Evolutionary conservation across 2,329 filamentous ascomycete species (phyloP).

Genomic region (Knufia fluminis): DNA sequence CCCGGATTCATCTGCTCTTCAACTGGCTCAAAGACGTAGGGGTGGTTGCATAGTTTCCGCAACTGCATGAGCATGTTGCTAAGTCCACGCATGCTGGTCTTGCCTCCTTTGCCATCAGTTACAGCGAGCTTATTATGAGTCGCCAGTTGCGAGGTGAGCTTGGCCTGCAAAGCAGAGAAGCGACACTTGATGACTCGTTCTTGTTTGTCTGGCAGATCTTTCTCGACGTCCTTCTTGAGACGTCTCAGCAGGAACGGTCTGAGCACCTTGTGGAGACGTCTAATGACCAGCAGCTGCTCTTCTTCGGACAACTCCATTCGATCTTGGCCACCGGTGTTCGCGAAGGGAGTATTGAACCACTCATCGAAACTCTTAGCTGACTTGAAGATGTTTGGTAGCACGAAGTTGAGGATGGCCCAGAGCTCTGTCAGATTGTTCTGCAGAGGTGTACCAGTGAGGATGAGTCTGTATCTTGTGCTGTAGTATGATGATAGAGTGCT

Average conservation of each 20-base stretch:
- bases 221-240: constrained; percentile 99
- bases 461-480: constrained; percentile 85
- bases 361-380: constrained; percentile 98
- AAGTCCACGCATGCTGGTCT: constrained; percentile 83
- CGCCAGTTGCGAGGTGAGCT: constrained; percentile 94
- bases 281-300: constrained; percentile 97
- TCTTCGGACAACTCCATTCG: constrained; percentile 99
- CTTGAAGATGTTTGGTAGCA: constrained; percentile 97
- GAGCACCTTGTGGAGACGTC: constrained; percentile 94
- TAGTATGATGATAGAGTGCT: constrained; percentile 94
- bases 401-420: constrained; percentile 98
- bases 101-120: constrained; percentile 89
- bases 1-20: constrained; percentile 96
- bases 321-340: constrained; percentile 94
- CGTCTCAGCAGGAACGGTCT: constrained; percentile 94
- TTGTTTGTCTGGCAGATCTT: constrained; percentile 96
- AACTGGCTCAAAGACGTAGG: constrained; percentile 95
- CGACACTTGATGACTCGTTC: constrained; percentile 99
- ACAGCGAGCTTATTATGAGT: constrained; percentile 91
- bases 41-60: constrained; percentile 97
- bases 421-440: constrained; percentile 95
- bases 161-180: constrained; percentile 87
- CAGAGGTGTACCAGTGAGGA: constrained; percentile 91
- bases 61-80: constrained; percentile 99
- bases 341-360: constrained; percentile 99